A percentile compares a stretch with the other conserved stretches of the same genome.
Conservation (phyloP, 441 rosid genomes). For the Eruca vesicaria region DNA sequence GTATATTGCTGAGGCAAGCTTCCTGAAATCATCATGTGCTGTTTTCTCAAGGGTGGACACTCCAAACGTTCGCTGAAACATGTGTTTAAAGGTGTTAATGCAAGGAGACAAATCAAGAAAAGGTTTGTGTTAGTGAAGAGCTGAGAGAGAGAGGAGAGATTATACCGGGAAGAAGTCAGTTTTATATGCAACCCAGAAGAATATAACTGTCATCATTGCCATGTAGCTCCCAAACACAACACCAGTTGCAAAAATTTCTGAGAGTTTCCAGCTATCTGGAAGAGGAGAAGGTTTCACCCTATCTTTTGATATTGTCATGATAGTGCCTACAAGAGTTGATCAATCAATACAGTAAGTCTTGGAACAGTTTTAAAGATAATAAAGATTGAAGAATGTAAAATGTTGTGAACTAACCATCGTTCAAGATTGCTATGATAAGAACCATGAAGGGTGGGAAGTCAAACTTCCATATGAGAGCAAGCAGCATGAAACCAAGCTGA, state of each 20-base stretch:
- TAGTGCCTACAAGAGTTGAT: slow-evolving; percentile 64
- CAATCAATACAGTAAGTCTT: background rate
- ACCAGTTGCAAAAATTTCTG: slow-evolving; percentile 91
- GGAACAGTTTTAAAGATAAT: background rate
- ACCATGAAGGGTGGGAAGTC: slow-evolving; percentile 99
- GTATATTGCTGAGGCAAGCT: slow-evolving; percentile 97
- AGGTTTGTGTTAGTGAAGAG: background rate
- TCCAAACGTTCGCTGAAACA: slow-evolving; percentile 66
- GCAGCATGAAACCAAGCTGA: slow-evolving; percentile 73
- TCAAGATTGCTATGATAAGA: slow-evolving; percentile 93
- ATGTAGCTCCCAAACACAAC: slow-evolving; percentile 88
- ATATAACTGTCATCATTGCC: slow-evolving; percentile 98
- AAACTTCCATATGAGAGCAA: slow-evolving; percentile 95
- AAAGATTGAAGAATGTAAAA: background rate
- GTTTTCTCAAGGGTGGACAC: slow-evolving; percentile 85
- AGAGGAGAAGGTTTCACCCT: slow-evolving; percentile 98
- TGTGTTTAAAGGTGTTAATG: background rate
- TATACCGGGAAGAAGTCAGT: slow-evolving; percentile 91
- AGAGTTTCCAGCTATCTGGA: slow-evolving; percentile 98
- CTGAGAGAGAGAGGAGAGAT: slow-evolving; percentile 8
- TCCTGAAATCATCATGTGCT: slow-evolving; percentile 82
- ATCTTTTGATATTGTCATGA: slow-evolving; percentile 99
- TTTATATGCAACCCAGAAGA: slow-evolving; percentile 94
- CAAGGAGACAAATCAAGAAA: background rate
- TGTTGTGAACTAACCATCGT: slow-evolving; percentile 66